Base-by-base conservation (phyloP, 164 flowering plant genomes). In the Magnolia sinica region DNA sequence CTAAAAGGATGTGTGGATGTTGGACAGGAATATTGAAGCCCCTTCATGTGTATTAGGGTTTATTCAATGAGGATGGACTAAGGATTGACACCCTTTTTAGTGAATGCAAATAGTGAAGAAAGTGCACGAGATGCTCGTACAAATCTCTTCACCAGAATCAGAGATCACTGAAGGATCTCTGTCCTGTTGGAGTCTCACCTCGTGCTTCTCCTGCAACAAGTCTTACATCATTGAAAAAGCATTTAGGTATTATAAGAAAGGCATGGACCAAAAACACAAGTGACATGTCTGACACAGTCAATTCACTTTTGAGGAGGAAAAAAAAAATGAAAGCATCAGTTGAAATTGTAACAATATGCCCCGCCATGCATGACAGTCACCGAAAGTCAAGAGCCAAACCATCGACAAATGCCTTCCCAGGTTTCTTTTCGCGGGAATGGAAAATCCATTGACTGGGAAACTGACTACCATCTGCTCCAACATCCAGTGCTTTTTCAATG, bases 391-490 rank as follows among this genome's bases (percentile, higher is more conserved):
- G 87, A 85, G 82, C 75, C 97, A 87, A 86, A 93, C 99, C 99
- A 91, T 95, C 97, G 70, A 92, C 92, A 87, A 90, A 87, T 81
- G 96, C 96, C 87, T 95, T 93, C 77, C 92, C 97, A 79, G 95
- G 94, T 84, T 92, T 95, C 91, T 92, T 92, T 86, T 95, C 97
- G 29, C 97, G 91, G 66, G 85, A 90, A 88, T 93, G 98, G 80
- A 92, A 88, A 78, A 95, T 90, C 98, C 98, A 95, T 84, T 87
- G 85, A 86, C 77, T 88, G 71, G 98, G 98, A 86, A 76, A 95
- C 82, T 90, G 98, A 85, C 83, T 89, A 89, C 92, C 89, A 82
- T 95, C 97, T 55, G 98, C 99, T 85, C 96, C 98, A 87, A 95
- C 98, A 82, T 91, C 94, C 80, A 93, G 52, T 74, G 98, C 92